A percentile compares a stretch with the other conserved stretches of the same genome.
Evolutionary conservation across 305 asterid genomes (phyloP).

Genomic region (Stenogyne calaminthoides): DNA sequence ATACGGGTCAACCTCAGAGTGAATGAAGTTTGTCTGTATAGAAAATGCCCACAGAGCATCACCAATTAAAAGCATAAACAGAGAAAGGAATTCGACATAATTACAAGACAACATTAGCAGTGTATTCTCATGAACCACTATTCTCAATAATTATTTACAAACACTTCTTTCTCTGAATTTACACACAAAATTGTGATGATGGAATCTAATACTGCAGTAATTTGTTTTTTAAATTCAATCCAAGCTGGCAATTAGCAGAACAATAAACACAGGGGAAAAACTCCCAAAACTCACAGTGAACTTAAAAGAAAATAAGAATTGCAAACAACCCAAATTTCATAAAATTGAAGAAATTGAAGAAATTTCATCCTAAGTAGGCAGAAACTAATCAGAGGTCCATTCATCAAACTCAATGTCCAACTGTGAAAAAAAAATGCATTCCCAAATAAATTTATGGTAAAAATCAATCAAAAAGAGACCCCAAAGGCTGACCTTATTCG

Average conservation of each 20-base stretch:
- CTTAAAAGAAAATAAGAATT: neutral
- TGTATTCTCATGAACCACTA: too few relatives aligned
- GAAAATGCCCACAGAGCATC: conserved; percentile 12
- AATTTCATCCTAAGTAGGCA: too few relatives aligned
- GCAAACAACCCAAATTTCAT: too few relatives aligned
- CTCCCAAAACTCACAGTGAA: neutral
- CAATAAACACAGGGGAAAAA: neutral
- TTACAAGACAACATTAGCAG: too few relatives aligned
- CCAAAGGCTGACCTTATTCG: conserved; percentile 35
- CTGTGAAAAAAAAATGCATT: conserved; percentile 18
- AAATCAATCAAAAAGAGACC: neutral
- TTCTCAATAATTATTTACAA: too few relatives aligned
- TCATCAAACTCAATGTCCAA: too few relatives aligned
- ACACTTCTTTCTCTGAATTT: too few relatives aligned
- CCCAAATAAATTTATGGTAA: conserved; percentile 7
- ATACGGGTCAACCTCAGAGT: neutral
- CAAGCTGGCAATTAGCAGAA: neutral
- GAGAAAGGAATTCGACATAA: neutral
- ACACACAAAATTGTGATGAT: neutral
- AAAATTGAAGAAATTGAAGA: neutral
- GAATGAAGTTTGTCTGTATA: conserved; percentile 9
- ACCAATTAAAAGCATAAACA: neutral
- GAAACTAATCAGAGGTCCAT: too few relatives aligned
- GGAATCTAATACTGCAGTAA: neutral
- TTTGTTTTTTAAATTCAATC: neutral